Conservation (phyloP, 225 moss, liverwort and hornwort species). For the Bryoerythrophyllum caledonicum region DNA sequence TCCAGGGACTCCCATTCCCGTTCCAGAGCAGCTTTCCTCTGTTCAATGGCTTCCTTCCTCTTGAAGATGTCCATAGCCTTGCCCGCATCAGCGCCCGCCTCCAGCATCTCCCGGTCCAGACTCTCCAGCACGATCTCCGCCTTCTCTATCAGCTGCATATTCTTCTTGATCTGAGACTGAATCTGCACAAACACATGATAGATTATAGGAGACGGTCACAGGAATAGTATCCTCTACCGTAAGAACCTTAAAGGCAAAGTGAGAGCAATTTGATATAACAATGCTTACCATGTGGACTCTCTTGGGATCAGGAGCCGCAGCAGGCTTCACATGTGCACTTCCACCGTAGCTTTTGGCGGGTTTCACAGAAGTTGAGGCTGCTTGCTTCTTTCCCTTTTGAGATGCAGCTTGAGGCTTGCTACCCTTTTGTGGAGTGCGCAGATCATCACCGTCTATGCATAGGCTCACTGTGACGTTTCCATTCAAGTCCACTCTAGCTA, state of each 20-base stretch:
- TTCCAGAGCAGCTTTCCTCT: conserved; percentile 56
- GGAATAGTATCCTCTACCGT: too few species aligned
- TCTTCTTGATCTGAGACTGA: conserved; percentile 76
- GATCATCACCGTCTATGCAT: conserved; percentile 79
- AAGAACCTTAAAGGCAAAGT: too few species aligned
- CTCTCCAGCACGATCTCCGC: conserved; percentile 59
- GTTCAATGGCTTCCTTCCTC: conserved; percentile 60
- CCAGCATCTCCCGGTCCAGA: conserved; percentile 78
- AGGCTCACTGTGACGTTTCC: conserved; percentile 70
- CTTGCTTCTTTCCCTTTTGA: conserved; percentile 34
- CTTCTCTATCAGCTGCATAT: conserved; percentile 73
- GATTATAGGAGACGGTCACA: neutral
- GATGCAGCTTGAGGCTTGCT: conserved; percentile 26
- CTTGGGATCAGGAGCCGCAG: conserved; percentile 59
- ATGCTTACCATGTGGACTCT: conserved; percentile 62
- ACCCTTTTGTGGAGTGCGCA: conserved; percentile 45
- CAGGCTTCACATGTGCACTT: conserved; percentile 47
- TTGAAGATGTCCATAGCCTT: conserved; percentile 70
- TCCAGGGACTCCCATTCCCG: conserved; percentile 81
- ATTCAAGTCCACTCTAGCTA: conserved; percentile 72
- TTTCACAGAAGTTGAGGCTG: conserved; percentile 26
- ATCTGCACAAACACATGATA: conserved; percentile 39
- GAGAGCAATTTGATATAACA: neutral
- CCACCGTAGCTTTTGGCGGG: conserved; percentile 38
- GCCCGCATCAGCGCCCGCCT: conserved; percentile 72